Evolutionary conservation across 805 yeast genomes (phyloP), one percentile per base, ranked within the genome.

Genomic region (Saturnispora serradocipensis): DNA sequence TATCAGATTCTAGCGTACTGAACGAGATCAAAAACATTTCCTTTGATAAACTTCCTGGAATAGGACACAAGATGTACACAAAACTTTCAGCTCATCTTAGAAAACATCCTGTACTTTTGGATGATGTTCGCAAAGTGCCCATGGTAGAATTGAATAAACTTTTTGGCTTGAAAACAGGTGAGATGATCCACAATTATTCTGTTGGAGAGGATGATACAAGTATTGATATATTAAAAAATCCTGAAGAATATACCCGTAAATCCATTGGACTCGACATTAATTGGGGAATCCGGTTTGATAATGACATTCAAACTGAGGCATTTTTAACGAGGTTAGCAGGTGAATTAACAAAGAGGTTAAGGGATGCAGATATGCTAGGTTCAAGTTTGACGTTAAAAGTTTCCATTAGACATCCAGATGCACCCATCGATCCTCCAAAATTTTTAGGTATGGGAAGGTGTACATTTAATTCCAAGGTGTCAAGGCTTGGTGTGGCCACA

Each of bases 201-300:
- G 63, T 81, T 11, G 97, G 97, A 0, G 66, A 73, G 10, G 97
- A 91, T 65, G 67, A 71, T 45, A 77, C 85, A 0, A 74, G 74
- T 5, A 76, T 83, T 48, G 80, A 77, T 38, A 69, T 83, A n/a
- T 64, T 79, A 30, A 54, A 64, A 8, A 71, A 72, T 32, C 78
- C 81, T 9, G 67, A 71, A 15, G 79, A 68, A 49, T 72, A 81
- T 18, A 73, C 78, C 11, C 72, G 95, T 27, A 88, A 88, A 59
- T 78, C 93, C 1, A 76, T 91, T 0, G 88, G 96, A 0, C 85
- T 89, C 4, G 98, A 91, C 61, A 84, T 91, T 27, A 87, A 88
- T 55, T 91, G 88, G 84, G 98, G 97, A 0, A 86, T 91, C 0
- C 63, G 98, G 46, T 85, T 90, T 56, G 76, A 80, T 32, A 70